Conservation (phyloP, 1,139 yeast genomes). For the Kluyveromyces sp. region DNA sequence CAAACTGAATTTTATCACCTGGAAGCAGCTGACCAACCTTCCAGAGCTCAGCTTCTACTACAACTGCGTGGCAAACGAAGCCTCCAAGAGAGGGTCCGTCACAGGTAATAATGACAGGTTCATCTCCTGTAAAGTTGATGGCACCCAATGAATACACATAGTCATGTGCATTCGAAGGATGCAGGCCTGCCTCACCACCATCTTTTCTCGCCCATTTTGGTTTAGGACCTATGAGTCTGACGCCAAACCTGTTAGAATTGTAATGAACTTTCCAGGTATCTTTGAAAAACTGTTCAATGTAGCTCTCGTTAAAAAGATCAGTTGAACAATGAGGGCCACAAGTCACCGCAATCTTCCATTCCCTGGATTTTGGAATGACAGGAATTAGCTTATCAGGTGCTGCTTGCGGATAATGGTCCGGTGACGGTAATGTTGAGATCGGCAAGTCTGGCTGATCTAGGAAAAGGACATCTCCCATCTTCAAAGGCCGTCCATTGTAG, state of each 20-base stretch:
- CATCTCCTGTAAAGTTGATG: slow-evolving; percentile 95
- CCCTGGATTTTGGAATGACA: slow-evolving; percentile 40
- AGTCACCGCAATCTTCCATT: slow-evolving; percentile 87
- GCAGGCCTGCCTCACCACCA: slow-evolving; percentile 97
- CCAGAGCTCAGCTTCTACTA: slow-evolving; percentile 96
- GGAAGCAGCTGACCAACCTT: slow-evolving; percentile 96
- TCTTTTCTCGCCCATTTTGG: slow-evolving; percentile 96
- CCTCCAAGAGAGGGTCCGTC: slow-evolving; percentile 98
- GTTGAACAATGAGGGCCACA: slow-evolving; percentile 98
- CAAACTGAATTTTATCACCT: slow-evolving; percentile 76
- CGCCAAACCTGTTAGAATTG: slow-evolving; percentile 94
- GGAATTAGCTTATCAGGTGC: slow-evolving; percentile 59
- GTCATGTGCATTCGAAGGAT: slow-evolving; percentile 96
- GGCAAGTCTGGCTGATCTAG: slow-evolving; percentile 69
- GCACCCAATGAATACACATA: slow-evolving; percentile 96
- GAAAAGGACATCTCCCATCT: slow-evolving; percentile 85
- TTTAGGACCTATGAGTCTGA: slow-evolving; percentile 88
- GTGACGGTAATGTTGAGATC: slow-evolving; percentile 64
- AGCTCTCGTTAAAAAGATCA: slow-evolving; percentile 78
- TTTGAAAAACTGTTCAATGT: slow-evolving; percentile 64
- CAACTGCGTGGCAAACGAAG: slow-evolving; percentile 93
- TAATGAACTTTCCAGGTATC: slow-evolving; percentile 91
- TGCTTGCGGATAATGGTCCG: slow-evolving; percentile 53
- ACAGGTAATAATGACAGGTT: slow-evolving; percentile 91
- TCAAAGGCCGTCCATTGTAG: slow-evolving; percentile 82